Base-by-base conservation (phyloP, 2,329 filamentous ascomycete species). In the Diaporthe destruens region DNA sequence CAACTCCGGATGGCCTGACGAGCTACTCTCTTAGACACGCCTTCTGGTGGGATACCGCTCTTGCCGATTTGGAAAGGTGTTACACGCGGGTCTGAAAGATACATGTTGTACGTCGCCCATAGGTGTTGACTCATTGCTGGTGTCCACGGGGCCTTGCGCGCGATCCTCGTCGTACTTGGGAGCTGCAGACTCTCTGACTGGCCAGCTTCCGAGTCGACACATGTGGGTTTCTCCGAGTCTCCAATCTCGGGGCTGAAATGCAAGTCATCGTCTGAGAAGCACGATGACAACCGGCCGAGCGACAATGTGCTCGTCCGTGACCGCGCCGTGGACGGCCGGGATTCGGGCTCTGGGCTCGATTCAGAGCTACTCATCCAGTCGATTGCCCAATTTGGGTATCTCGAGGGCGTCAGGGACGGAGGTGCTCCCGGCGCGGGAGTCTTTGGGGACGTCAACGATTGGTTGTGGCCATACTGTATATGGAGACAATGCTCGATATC, bases 71-170 rank as follows among this genome's bases (percentile, higher is more conserved):
- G 87, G 74, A 93, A 89, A 0, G 91, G 91, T 1, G 91, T 93
- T 3, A 92, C 89, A 63, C 89, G 90, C 57, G 91, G 90, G 76
- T 93, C 91, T 78, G 91, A 88, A 53, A 92, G 82, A 76, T 92
- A 93, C 68, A 90, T 82, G 72, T 88, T 82, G 77, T 92, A 93
- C 1, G 88, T 91, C 6, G 88, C 85, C 91, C 91, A 93, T 12
- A 93, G 81, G 76, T 93, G 91, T 16, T 87, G 83, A 80, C 85
- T 90, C 89, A 92, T 92, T 23, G 88, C 86, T 74, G 87, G 88
- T 6, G 90, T 91, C 91, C 91, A 92, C 0, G 85, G 86, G 0
- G 88, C 87, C 78, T 87, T 89, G 72, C 87, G 83, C 44, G 81
- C 77, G 71, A 82, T 68, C 32, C 55, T 54, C 57, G 39, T 61